Base-by-base conservation (phyloP, 768 basidiomycete species). In the Naganishia onofrii region DNA sequence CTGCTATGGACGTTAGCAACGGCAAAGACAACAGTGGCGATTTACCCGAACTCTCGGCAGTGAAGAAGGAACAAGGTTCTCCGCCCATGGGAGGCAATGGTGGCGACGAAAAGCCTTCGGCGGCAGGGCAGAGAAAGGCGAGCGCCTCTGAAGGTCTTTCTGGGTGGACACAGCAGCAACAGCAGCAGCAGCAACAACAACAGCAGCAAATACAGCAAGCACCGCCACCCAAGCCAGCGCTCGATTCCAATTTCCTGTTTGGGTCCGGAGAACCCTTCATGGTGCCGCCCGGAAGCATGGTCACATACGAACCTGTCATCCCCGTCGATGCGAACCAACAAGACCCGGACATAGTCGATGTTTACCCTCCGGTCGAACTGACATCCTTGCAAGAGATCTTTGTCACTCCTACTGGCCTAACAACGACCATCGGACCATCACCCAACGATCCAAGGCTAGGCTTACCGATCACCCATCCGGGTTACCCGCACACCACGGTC, bases 341-440 rank as follows among this genome's bases (percentile, higher is more conserved):
- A 23, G 32, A 52, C 36, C 51, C 48, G 19, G 60, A 55, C 32
- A 48, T 60, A 42, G 66, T 42, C 15, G 42, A 42, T 15, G 42
- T 42, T 15, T 42, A 42, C 52, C 70, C 70, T 0, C 34, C 31
- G 1, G 42, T 66, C 48, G 70, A 71, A 0, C 71, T 77, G 17
- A 80, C 78, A 1, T 73, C 78, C 0, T 48, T 78, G 19, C 78
- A 82, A 29, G 69, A 74, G 6, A 74, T 80, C 21, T 82, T 82
- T 69, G 77, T 78, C 46, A 74, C 76, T 34, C 76, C 76, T 0
- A 55, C 66, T 28, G 81, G 81, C 0, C 69, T 82, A 13, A 75
- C 74, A 9, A 57, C 44, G 66, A 68, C 56, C 73, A 76, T 71
- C 75, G 74, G 23, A 58, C 67, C 32, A 65, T 68, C 44, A 10